These are phyloP conservation scores for Penicillium sclerotigenum DNA, from an alignment of 2,329 filamentous ascomycete species.

Conservation along the genomic window DNA sequence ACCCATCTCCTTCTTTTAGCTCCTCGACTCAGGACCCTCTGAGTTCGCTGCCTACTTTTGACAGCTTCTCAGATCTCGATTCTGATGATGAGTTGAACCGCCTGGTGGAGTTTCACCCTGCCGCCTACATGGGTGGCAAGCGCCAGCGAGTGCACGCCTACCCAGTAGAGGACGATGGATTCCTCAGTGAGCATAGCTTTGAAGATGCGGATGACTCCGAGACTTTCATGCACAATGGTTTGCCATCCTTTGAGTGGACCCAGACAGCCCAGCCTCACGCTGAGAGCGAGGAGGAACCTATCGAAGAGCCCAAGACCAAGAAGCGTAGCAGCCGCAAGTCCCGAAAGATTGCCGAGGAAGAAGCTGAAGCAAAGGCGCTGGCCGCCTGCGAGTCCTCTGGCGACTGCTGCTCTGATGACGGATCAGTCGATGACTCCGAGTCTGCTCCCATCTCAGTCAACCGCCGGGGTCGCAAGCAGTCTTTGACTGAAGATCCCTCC, in stretches of 20 bases:
- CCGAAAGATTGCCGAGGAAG: constrained; percentile 46
- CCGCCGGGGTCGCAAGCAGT: constrained; percentile 96
- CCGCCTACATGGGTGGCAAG: constrained; percentile 61
- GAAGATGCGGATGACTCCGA: constrained; percentile 71
- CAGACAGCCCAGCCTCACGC: constrained; percentile 22
- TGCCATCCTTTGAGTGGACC: constrained; percentile 60
- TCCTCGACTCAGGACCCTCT: constrained; percentile 48
- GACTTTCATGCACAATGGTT: constrained; percentile 57
- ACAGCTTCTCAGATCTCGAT: constrained; percentile 85
- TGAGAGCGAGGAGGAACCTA: constrained; percentile 44
- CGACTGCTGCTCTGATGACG: constrained; percentile 34
- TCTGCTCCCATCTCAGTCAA: constrained; percentile 59
- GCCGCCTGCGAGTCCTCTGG: constrained; percentile 15
- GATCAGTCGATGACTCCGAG: constrained; percentile 47
- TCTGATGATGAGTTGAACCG: constrained; percentile 84
- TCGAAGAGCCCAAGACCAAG: constrained; percentile 51
- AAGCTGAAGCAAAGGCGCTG: constrained; percentile 43
- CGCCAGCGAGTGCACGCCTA: constrained; percentile 70
- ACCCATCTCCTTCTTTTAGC: constrained; percentile 39
- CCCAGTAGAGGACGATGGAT: constrained; percentile 70
- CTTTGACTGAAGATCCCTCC: constrained; percentile 91
- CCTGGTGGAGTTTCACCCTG: constrained; percentile 66
- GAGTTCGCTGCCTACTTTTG: constrained; percentile 68
- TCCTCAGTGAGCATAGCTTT: constrained; percentile 72
- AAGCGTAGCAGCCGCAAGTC: constrained; percentile 40